A percentile compares a stretch with the other conserved stretches of the same genome.
phyloP scores from a whole-genome alignment of 305 asterid genomes.

The Vinca major region DNA sequence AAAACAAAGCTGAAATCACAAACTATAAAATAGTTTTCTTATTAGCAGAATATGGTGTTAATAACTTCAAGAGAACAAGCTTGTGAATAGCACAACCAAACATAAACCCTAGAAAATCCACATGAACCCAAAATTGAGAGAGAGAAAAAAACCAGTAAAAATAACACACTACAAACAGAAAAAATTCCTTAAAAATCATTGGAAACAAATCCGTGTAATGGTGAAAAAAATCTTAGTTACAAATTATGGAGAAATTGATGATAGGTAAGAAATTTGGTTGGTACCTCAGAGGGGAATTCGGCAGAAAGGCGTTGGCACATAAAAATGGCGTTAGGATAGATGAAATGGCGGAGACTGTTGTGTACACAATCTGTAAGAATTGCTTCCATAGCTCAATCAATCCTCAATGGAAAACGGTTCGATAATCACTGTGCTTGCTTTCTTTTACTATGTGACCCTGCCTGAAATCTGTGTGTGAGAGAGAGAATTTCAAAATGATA shows the following conservation, averaged over 20 bases:
- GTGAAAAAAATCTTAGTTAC: neutral
- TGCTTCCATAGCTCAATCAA: constrained; percentile 46
- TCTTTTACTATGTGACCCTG: neutral
- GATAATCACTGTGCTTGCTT: neutral
- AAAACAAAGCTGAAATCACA: neutral
- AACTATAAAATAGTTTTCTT: neutral
- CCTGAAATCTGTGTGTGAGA: no score
- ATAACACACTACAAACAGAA: neutral
- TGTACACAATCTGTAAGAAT: constrained; percentile 60
- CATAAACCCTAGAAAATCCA: neutral
- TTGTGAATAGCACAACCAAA: neutral
- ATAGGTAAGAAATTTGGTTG: neutral
- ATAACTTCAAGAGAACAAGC: neutral
- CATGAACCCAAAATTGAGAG: neutral
- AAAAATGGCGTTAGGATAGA: constrained; percentile 81
- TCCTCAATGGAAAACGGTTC: neutral
- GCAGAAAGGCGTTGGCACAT: constrained; percentile 93
- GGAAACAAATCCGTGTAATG: neutral
- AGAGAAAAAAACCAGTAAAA: neutral
- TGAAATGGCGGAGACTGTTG: constrained; percentile 53
- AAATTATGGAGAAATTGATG: neutral
- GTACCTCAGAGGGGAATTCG: constrained; percentile 81
- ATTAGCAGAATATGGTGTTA: neutral
- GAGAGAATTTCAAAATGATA: no score
- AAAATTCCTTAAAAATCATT: neutral